Percentiles rank a stretch among this genome's conserved stretches.
Conservation (phyloP, 176 grass and related monocot genomes). For the Phyllostachys edulis region DNA sequence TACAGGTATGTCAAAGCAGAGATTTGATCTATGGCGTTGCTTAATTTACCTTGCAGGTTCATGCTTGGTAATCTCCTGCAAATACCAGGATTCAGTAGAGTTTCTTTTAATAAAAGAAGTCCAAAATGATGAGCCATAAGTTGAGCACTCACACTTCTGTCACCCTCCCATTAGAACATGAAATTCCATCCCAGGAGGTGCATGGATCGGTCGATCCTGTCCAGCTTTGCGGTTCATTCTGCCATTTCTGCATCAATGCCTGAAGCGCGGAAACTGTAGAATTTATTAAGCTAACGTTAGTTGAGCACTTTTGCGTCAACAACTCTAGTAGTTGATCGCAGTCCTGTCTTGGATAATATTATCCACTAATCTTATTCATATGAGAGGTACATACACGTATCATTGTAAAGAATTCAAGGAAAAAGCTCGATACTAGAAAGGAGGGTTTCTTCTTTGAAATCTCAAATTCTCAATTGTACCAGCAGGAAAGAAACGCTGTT, state of each 20-base stretch:
- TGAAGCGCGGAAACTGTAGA: conserved; percentile 59
- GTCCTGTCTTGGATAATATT: conserved; percentile 10
- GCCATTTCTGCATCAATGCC: conserved; percentile 57
- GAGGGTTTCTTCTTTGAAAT: conserved; percentile 2
- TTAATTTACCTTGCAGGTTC: conserved; percentile 64
- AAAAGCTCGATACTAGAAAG: conserved; percentile 20
- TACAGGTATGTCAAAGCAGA: conserved; percentile 68
- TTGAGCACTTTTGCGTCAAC: conserved; percentile 13
- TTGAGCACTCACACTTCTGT: conserved; percentile 56
- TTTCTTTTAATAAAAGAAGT: conserved; percentile 8
- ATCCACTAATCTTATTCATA: not conserved
- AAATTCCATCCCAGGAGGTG: conserved; percentile 78
- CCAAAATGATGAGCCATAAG: conserved; percentile 17
- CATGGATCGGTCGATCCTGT: conserved; percentile 62
- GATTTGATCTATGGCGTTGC: conserved; percentile 52
- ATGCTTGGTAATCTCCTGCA: conserved; percentile 69
- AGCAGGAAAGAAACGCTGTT: not conserved
- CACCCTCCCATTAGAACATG: conserved; percentile 60
- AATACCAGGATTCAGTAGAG: conserved; percentile 23
- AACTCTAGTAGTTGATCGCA: not conserved
- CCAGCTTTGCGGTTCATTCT: conserved; percentile 76
- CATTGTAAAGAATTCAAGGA: conserved; percentile 1
- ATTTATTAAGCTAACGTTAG: conserved; percentile 37
- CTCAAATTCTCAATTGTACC: conserved; percentile 12
- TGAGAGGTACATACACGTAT: conserved; percentile 8